Conservation (phyloP, 164 flowering plant genomes). For the Berberis thunbergii region DNA sequence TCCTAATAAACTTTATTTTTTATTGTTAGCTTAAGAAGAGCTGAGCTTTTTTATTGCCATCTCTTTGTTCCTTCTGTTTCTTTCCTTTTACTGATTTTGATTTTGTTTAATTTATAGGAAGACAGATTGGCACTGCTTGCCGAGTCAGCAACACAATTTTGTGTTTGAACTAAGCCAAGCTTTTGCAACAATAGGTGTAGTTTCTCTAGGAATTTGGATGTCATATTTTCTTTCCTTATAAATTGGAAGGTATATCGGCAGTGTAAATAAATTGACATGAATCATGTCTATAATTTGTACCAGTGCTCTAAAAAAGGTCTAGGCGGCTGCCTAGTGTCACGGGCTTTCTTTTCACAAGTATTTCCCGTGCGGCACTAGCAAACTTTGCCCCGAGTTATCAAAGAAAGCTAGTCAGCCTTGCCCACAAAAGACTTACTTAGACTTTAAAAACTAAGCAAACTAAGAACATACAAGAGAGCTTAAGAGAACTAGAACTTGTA, state of each 20-base stretch:
- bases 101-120: slow-evolving; percentile 29
- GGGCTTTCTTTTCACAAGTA: too few species aligned
- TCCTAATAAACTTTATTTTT: too few species aligned
- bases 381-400: too few species aligned
- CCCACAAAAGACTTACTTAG: too few species aligned
- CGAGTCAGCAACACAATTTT: slow-evolving; percentile 45
- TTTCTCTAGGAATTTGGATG: slow-evolving; percentile 84
- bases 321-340: too few species aligned
- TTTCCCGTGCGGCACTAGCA: too few species aligned
- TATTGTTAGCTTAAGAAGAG: not conserved
- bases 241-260: slow-evolving; percentile 7
- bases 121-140: slow-evolving; percentile 73
- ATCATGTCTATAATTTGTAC: not conserved
- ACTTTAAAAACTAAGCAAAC: too few species aligned
- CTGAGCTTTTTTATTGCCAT: not conserved
- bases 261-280: slow-evolving; percentile 23
- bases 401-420: too few species aligned
- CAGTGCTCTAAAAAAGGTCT: too few species aligned
- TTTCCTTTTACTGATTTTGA: not conserved
- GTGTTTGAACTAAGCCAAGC: slow-evolving; percentile 66
- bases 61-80: not conserved
- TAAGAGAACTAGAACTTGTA: too few species aligned
- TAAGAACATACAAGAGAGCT: too few species aligned
- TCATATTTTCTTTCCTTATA: slow-evolving; percentile 42
- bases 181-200: slow-evolving; percentile 65